Conservation (phyloP, 2,329 filamentous ascomycete species). For the Daldinia sp. region DNA sequence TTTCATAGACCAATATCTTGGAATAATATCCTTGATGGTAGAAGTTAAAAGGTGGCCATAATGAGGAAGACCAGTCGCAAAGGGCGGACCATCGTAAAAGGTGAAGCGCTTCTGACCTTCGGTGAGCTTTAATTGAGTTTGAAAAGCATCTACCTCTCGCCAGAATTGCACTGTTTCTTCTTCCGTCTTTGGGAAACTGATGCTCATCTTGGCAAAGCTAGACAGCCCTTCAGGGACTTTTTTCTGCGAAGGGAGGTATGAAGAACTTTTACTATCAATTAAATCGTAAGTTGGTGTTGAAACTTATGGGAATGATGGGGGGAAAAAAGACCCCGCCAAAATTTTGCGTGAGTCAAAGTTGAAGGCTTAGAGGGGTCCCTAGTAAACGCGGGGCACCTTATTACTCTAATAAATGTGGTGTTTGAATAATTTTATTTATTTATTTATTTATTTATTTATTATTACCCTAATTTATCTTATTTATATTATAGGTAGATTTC, state of each 20-base stretch:
- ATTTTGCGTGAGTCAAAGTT: conserved; percentile 28
- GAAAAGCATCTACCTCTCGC: conserved; percentile 92
- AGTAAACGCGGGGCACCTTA: conserved; percentile 19
- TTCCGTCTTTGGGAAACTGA: conserved; percentile 93
- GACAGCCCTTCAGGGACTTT: neutral
- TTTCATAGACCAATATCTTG: conserved; percentile 97
- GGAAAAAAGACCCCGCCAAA: conserved; percentile 24
- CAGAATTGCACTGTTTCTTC: conserved; percentile 84
- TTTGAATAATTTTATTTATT: neutral
- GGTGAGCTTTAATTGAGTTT: conserved; percentile 80
- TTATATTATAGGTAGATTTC: too few relatives aligned
- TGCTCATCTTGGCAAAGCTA: conserved; percentile 69
- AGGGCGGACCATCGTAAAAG: conserved; percentile 90
- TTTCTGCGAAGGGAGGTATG: neutral
- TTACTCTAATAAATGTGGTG: neutral
- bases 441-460: too few relatives aligned
- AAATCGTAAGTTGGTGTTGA: neutral
- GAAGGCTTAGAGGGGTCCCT: neutral
- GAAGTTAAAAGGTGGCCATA: conserved; percentile 83
- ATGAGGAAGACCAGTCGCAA: conserved; percentile 75
- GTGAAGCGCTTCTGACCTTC: conserved; percentile 85
- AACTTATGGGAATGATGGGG: too few relatives aligned
- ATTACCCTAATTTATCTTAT: too few relatives aligned
- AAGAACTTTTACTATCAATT: neutral
- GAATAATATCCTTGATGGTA: conserved; percentile 97